phyloP scores from a whole-genome alignment of 2,329 filamentous ascomycete genomes.

The Elsinoe necatrix region DNA sequence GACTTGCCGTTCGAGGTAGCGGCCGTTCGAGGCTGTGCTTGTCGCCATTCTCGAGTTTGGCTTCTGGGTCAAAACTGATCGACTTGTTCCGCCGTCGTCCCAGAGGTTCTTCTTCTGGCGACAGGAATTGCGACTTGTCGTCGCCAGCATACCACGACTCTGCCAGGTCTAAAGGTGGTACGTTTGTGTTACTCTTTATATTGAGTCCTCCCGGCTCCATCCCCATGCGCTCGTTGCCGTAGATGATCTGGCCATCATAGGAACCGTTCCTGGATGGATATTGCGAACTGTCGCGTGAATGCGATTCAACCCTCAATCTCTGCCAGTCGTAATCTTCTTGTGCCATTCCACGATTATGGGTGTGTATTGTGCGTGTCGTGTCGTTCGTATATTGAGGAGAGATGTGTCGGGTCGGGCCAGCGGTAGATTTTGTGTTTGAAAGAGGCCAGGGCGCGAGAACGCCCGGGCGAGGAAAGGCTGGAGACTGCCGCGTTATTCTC shows the following conservation, averaged over 20 bases:
- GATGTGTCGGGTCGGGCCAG: conserved; percentile 10
- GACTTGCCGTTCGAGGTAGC: conserved; percentile 26
- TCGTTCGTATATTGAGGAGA: neutral
- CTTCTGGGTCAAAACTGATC: conserved; percentile 35
- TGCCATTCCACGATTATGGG: conserved; percentile 6
- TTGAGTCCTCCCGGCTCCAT: conserved; percentile 15
- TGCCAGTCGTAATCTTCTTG: conserved; percentile 9
- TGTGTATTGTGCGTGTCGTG: neutral
- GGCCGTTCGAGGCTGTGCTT: conserved; percentile 32
- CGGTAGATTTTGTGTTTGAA: conserved; percentile 14
- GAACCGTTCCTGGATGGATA: conserved; percentile 10
- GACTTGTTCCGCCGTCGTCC: conserved; percentile 27
- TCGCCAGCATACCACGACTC: conserved; percentile 9
- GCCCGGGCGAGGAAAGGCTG: conserved; percentile 5
- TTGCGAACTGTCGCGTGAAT: conserved; percentile 7
- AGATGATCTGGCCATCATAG: conserved; percentile 13
- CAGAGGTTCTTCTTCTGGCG: conserved; percentile 1
- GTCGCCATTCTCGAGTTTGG: conserved; percentile 34
- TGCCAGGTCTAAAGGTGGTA: conserved; percentile 7
- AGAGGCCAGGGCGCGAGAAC: conserved; percentile 5
- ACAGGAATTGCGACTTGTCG: neutral
- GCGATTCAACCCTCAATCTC: conserved; percentile 5
- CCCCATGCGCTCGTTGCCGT: neutral
- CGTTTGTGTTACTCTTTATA: conserved; percentile 12
- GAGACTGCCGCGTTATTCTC: conserved; percentile 10